Evolutionary conservation across 345 rosid species (phyloP).

Genomic region (Sonneratia caseolaris): DNA sequence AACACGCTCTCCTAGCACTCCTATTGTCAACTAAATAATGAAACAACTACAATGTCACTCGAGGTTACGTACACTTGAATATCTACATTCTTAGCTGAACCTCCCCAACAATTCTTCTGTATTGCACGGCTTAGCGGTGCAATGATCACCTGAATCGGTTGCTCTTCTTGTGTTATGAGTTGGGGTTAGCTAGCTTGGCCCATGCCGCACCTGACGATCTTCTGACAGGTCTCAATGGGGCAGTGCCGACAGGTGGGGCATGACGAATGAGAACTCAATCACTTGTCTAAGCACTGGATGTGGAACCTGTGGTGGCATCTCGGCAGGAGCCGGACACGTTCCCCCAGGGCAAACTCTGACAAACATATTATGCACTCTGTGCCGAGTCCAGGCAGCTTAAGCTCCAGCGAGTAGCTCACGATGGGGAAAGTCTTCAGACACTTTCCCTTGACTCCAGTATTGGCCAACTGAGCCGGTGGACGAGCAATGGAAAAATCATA

Average conservation of each 20-base stretch:
- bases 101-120: too few species aligned
- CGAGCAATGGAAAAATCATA: conserved; percentile 15
- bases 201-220: conserved; percentile 24
- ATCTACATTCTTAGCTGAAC: too few species aligned
- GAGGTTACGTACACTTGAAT: too few species aligned
- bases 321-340: conserved; percentile 57
- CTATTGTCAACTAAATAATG: too few species aligned
- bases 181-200: conserved; percentile 6
- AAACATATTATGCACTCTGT: conserved; percentile 74
- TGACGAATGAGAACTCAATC: conserved; percentile 80
- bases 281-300: conserved; percentile 68
- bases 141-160: conserved; percentile 6
- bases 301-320: conserved; percentile 85
- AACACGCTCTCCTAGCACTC: too few species aligned
- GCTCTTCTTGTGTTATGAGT: background rate
- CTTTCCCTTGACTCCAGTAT: conserved; percentile 67
- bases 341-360: conserved; percentile 48
- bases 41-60: too few species aligned
- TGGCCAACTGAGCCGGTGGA: conserved; percentile 31
- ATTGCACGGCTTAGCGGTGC: conserved; percentile 10
- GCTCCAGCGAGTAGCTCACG: conserved; percentile 40
- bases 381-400: conserved; percentile 43
- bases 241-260: conserved; percentile 93
- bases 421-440: conserved; percentile 64
- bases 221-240: conserved; percentile 61